Percentiles rank a stretch among this genome's conserved stretches.
Evolutionary conservation across 2,329 filamentous ascomycete genomes (phyloP).

Genomic region (Cladophialophora psammophila): DNA sequence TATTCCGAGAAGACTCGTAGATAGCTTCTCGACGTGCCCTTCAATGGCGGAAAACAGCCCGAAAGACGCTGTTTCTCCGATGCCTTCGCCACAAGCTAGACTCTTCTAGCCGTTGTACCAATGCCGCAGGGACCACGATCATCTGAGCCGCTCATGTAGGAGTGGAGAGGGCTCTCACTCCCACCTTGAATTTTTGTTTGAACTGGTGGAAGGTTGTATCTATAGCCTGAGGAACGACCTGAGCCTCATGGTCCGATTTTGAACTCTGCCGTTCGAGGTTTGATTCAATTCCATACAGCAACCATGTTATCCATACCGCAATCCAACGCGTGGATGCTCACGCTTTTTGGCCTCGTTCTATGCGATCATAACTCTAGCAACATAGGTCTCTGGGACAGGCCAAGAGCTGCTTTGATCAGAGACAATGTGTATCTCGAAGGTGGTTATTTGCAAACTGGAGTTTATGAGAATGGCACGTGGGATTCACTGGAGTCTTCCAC

Average conservation of each 20-base stretch:
- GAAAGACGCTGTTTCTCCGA: neutral
- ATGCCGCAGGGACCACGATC: slow-evolving; percentile 15
- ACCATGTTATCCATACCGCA: slow-evolving; percentile 9
- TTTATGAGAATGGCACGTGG: slow-evolving; percentile 17
- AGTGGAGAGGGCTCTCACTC: neutral
- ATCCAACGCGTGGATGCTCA: slow-evolving; percentile 9
- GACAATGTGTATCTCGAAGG: slow-evolving; percentile 28
- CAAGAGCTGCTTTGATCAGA: slow-evolving; percentile 23
- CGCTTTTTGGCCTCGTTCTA: slow-evolving; percentile 7
- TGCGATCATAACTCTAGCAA: slow-evolving; percentile 16
- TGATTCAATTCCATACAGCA: slow-evolving; percentile 8
- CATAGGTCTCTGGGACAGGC: slow-evolving; percentile 24
- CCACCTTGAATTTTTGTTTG: slow-evolving; percentile 7
- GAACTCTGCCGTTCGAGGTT: slow-evolving; percentile 5
- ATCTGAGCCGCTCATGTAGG: slow-evolving; percentile 6
- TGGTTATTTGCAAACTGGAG: slow-evolving; percentile 21
- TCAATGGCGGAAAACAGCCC: slow-evolving; percentile 6
- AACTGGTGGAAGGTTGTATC: slow-evolving; percentile 19
- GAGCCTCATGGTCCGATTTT: slow-evolving; percentile 21
- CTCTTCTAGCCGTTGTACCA: slow-evolving; percentile 18
- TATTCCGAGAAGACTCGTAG: slow-evolving; percentile 7
- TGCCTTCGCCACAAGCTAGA: slow-evolving; percentile 20
- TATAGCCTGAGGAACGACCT: slow-evolving; percentile 17
- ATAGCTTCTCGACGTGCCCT: neutral
- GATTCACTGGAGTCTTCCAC: slow-evolving; percentile 46